Conservation (phyloP, 768 basidiomycete species). For the Tulasnella sp. region DNA sequence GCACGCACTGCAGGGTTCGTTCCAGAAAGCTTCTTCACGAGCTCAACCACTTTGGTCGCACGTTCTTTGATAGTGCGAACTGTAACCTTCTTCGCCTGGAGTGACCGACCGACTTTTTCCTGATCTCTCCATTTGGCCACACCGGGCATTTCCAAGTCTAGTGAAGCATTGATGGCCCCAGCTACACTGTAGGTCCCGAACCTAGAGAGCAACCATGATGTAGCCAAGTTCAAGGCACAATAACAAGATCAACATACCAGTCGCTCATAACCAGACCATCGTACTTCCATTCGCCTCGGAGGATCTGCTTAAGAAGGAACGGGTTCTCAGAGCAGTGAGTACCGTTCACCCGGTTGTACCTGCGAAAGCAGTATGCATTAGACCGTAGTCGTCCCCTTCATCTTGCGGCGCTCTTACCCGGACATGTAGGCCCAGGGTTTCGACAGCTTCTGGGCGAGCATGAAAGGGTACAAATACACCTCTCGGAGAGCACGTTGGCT, state of each 20-base stretch:
- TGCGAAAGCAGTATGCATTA: background rate
- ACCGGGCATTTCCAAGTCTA: constrained; percentile 64
- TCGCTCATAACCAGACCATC: constrained; percentile 62
- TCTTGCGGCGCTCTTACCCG: background rate
- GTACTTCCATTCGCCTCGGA: constrained; percentile 64
- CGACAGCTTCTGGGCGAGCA: constrained; percentile 52
- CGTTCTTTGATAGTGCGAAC: constrained; percentile 33
- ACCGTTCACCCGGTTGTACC: constrained; percentile 34
- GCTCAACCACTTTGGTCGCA: constrained; percentile 32
- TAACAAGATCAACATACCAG: constrained; percentile 40
- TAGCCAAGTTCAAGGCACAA: background rate
- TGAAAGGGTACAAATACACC: constrained; percentile 68
- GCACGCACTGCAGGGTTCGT: constrained; percentile 58
- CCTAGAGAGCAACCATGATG: constrained; percentile 1
- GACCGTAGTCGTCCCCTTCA: background rate
- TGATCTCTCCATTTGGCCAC: constrained; percentile 35
- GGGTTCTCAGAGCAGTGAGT: constrained; percentile 56
- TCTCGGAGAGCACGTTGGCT: constrained; percentile 65
- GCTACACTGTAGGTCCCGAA: constrained; percentile 46
- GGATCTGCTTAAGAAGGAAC: constrained; percentile 49
- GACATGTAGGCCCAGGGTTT: constrained; percentile 60
- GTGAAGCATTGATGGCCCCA: constrained; percentile 54
- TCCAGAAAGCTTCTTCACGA: constrained; percentile 44
- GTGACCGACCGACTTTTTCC: constrained; percentile 23
- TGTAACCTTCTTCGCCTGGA: constrained; percentile 46